Evolutionary conservation across 2,329 filamentous ascomycete species (phyloP), one percentile per base, ranked within the genome.

Genomic region (Nigrospora sphaerica): DNA sequence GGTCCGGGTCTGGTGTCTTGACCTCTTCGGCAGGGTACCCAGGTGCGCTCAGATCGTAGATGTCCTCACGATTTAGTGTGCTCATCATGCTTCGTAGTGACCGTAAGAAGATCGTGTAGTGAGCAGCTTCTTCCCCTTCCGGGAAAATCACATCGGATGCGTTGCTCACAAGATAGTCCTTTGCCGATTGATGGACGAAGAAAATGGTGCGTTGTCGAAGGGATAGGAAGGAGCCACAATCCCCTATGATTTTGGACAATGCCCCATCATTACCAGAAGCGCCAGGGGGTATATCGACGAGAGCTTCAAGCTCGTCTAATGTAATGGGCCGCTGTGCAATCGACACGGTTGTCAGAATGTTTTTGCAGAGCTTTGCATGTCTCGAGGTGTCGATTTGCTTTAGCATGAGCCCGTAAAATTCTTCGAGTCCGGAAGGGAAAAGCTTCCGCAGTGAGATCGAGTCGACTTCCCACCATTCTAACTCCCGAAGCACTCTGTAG

Each of bases 181-280:
- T 70, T 0, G 67, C 71, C 4, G 69, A 72, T 46, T 69, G 63
- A 48, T 73, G 68, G 1, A 73, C 58, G 49, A 70, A 63, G 39
- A 56, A 63, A 6, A 72, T 39, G 1, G 32, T 49, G 2, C 35
- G 47, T 1, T 64, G 42, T 34, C 54, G 55, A 32, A 67, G 13
- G 2, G 58, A 67, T 0, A 73, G 52, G 45, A 73, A 69, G 7
- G 65, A 74, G 16, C 67, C 64, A 49, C 66, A 73, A 4, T 46
- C 14, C 3, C 48, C 32, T 12, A 73, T 54, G 9, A 69, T 52
- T 6, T 63, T 46, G 31, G 41, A 14, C 4, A 66, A 13, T 7
- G 23, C 4, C 1, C 46, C 42, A 9, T 54, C 43, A 11, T 19
- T 12, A 13, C 57, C 49, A 23, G 47, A 34, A 12, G 48, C 37